These are phyloP conservation scores for Achaetomium macrosporum DNA, from an alignment of 2,329 filamentous ascomycete species.

Conservation along the genomic window DNA sequence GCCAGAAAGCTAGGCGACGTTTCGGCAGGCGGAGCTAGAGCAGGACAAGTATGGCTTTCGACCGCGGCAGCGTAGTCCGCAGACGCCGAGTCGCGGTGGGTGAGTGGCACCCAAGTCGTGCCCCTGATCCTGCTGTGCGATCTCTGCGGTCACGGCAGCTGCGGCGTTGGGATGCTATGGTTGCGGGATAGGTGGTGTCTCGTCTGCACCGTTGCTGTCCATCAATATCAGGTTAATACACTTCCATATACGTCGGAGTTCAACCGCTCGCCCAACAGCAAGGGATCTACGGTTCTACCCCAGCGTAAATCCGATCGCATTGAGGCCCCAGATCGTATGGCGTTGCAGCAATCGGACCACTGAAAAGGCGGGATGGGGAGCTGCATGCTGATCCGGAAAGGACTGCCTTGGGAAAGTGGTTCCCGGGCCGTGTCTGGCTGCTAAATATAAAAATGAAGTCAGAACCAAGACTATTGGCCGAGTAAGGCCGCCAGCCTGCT, in stretches of 20 bases:
- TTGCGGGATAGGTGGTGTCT: not conserved
- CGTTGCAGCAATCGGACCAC: conserved; percentile 1
- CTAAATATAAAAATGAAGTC: conserved; percentile 14
- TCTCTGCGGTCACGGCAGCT: not conserved
- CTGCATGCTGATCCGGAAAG: not conserved
- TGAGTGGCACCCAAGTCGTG: not conserved
- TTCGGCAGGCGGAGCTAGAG: not conserved
- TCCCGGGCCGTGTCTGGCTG: conserved; percentile 15
- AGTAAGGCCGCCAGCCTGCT: not conserved
- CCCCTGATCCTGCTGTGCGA: not conserved
- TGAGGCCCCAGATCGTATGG: conserved; percentile 2
- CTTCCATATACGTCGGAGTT: not conserved
- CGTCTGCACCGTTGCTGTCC: not conserved
- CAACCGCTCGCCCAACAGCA: not conserved
- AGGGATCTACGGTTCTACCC: conserved; percentile 1
- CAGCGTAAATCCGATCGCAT: not conserved
- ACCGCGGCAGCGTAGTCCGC: not conserved
- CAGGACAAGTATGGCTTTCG: not conserved
- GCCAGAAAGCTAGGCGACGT: not conserved
- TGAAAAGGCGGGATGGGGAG: not conserved
- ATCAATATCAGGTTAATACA: not conserved
- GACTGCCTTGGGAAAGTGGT: not conserved
- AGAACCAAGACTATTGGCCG: conserved; percentile 8
- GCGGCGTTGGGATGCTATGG: conserved; percentile 4
- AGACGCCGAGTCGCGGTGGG: not conserved